Base-by-base conservation (phyloP, 371 early-diverging fungal species). In the Apophysomyces variabilis region DNA sequence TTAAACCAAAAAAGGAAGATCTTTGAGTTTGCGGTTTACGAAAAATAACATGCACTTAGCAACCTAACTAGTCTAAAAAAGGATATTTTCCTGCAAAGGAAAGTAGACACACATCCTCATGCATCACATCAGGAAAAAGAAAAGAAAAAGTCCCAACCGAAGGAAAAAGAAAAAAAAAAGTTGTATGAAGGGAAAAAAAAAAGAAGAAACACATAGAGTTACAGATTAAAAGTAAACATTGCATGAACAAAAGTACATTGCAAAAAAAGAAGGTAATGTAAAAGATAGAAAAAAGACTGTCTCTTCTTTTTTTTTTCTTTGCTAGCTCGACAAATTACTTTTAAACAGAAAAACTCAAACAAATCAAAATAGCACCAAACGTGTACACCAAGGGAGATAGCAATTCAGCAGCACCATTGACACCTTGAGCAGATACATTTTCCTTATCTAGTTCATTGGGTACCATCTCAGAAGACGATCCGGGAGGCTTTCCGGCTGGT, bases 231-330 rank as follows among this genome's bases (percentile, higher is more conserved):
- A 50, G 16, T 47, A 47, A 50, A 50, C 54, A 26, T 50, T 50
- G 54, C 54, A 50, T 50, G 54, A 50, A 21, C 54, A 50, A 50
- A 50, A 50, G 54, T 50, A 50, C 54, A 50, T 50, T 50, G 54
- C 54, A 50, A 50, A 13, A 18, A 12, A 18, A 50, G 21, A 50
- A 50, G 21, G 21, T 50, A 50, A 50, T 21, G 32, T 26, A 18
- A 21, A 18, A 50, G 21, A 50, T 18, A 32, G 7, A 21, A 50
- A 50, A 50, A n/a, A 50, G 21, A 18, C 21, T 50, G 54, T 26
- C 9, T n/a, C 54, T 50, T 21, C 21, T 50, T 50, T 50, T 47
- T 47, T 47, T 47, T 47, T 50, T 50, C 21, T 21, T 50, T 21
- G 21, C 54, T 50, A 21, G 9, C 16, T 50, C 54, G 21, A 21